Conservation (phyloP, 768 basidiomycete genomes). For the Termitomyces sp. region DNA sequence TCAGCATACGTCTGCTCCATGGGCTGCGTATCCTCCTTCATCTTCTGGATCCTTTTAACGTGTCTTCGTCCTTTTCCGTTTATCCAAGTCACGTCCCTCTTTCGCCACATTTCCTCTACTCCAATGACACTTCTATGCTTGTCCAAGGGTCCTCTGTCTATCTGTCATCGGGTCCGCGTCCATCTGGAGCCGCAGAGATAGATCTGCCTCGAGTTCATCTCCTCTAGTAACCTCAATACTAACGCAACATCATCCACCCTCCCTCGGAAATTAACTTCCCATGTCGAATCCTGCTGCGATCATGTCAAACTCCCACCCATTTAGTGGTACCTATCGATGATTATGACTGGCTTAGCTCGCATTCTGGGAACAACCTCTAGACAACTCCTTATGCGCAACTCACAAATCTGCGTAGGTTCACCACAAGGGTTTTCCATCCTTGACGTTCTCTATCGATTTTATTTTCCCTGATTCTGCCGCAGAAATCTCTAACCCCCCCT, state of each 20-base stretch:
- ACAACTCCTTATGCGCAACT: background rate
- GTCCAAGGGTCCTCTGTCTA: background rate
- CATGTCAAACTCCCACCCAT: slow-evolving; percentile 9
- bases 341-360: background rate
- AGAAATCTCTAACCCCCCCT: slow-evolving; percentile 1
- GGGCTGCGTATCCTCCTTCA: slow-evolving; percentile 8
- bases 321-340: slow-evolving; percentile 17
- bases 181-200: background rate
- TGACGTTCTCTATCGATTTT: slow-evolving; percentile 9
- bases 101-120: slow-evolving; percentile 4
- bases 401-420: background rate
- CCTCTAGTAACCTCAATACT: background rate
- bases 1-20: slow-evolving; percentile 1
- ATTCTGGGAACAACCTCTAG: background rate
- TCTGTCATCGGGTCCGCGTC: background rate
- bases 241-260: slow-evolving; percentile 8
- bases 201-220: slow-evolving; percentile 5
- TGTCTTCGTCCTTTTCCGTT: slow-evolving; percentile 16
- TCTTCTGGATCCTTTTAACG: slow-evolving; percentile 16
- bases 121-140: background rate
- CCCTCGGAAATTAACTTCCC: slow-evolving; percentile 33
- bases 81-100: slow-evolving; percentile 1
- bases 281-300: slow-evolving; percentile 19
- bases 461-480: slow-evolving; percentile 6
- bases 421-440: slow-evolving; percentile 3